Evolutionary conservation across 768 basidiomycete genomes (phyloP).

Genomic region (Pisolithus albus): DNA sequence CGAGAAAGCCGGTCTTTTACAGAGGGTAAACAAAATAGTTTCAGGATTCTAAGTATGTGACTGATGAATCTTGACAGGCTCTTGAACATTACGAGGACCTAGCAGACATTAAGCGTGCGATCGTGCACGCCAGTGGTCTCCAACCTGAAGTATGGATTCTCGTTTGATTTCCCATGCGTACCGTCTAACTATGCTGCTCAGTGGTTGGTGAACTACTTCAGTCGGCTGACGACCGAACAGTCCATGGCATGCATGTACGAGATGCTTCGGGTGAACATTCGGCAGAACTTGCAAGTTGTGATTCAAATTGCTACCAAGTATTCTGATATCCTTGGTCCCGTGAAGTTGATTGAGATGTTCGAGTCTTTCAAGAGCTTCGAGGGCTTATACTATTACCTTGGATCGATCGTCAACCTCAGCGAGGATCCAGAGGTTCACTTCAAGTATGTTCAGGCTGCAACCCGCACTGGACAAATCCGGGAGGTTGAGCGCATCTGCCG

Average conservation of each 20-base stretch:
- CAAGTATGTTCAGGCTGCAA: constrained; percentile 99
- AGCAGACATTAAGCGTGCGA: constrained; percentile 96
- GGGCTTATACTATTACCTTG: constrained; percentile 97
- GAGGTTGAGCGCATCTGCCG: constrained; percentile 99
- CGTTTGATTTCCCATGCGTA: background rate
- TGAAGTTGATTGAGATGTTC: constrained; percentile 98
- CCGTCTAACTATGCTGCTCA: constrained; percentile 23
- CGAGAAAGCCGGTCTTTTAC: constrained; percentile 94
- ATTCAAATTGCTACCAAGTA: constrained; percentile 99
- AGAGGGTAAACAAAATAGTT: constrained; percentile 54
- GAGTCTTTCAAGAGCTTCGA: constrained; percentile 97
- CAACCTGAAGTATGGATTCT: constrained; percentile 62
- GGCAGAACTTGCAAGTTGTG: constrained; percentile 93
- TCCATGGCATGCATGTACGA: constrained; percentile 95
- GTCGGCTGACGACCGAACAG: constrained; percentile 93
- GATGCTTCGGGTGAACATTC: constrained; percentile 95
- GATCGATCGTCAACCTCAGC: constrained; percentile 94
- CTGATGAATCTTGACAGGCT: constrained; percentile 49
- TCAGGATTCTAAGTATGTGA: background rate
- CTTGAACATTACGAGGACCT: constrained; percentile 97
- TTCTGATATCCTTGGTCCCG: constrained; percentile 93
- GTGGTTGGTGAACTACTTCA: constrained; percentile 98
- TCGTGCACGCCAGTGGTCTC: constrained; percentile 85
- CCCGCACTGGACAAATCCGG: constrained; percentile 94
- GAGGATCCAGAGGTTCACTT: constrained; percentile 97